Base-by-base conservation (phyloP, 2,329 filamentous ascomycete genomes). In the Paraphoma sp. region DNA sequence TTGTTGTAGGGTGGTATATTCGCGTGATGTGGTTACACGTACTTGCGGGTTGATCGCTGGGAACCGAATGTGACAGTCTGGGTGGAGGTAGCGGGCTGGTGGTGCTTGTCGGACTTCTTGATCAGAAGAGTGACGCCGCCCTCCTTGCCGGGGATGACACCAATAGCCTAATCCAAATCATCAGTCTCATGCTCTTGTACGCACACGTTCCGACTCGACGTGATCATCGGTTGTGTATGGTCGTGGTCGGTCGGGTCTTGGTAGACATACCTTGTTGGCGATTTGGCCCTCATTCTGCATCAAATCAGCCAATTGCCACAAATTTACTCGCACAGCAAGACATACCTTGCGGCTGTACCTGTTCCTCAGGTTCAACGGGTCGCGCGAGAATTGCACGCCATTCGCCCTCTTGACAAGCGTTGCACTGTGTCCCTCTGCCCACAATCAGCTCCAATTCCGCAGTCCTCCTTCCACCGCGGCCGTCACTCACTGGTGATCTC, bases 321-420 rank as follows among this genome's bases (percentile, higher is more conserved):
- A 56, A 48, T 54, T 54, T 54, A 6, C 28, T 33, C 28, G 6
- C 45, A 11, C 10, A 42, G 40, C 14, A 18, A 42, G 43, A 44
- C 78, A 66, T 82, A 95, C 92, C 89, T 96, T 98, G 84, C 92
- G 90, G 73, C 86, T 89, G 86, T 96, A 90, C 82, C 89, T 84
- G 89, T 97, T 98, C 80, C 83, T 86, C 81, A 98, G 82, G 88
- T 98, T 99, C 71, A 97, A 83, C 74, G 93, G 92, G 79, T 98
- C 94, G 73, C 91, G 90, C 72, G 94, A 98, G 87, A 99, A 93
- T 82, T 91, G 90, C 72, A 90, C 84, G 79, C 91, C 90, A 76
- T 91, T 93, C 75, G 84, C 85, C 84, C 92, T 90, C 90, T 97
- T 97, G 80, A 94, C 91, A 79, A 97, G 89, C 87, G 85, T 97